Evolutionary conservation across 2,329 filamentous ascomycete species (phyloP), one percentile per base, ranked within the genome.

Genomic region (Corynespora cassiicola): DNA sequence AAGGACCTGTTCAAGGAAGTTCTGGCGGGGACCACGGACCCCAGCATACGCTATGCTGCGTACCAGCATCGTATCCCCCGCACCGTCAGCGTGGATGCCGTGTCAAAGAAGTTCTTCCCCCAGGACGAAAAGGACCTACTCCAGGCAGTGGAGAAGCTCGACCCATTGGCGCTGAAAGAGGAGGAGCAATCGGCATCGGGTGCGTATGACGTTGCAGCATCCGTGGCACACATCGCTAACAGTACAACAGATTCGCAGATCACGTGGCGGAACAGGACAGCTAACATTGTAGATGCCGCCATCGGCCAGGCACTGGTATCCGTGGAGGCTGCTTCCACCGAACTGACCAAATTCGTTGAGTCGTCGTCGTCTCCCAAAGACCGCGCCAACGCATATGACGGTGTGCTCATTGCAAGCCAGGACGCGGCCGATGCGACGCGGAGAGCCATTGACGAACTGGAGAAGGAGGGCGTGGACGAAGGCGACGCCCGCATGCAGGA

Each of bases 361-460:
- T 66, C 71, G 10, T 70, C 71, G 4, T 67, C 71, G 1, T 61
- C 74, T 2, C 37, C 78, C 74, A 34, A 82, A 77, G 88, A 94
- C 44, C 83, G 86, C 58, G 90, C 91, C 8, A 87, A 85, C 7
- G 89, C 89, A 6, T 99, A 97, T 66, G 94, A 99, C 56, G 88
- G 87, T 47, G 85, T 97, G 36, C 82, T 99, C 17, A 89, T 87
- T 52, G 85, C 90, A 15, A 94, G 89, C 52, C 94, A 97, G 69
- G 92, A 99, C 64, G 90, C 89, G 3, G 90, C 92, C 14, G 94
- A 99, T 70, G 90, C 90, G 5, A 94, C 91, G 1, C 95, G 96
- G 69, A 85, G 87, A 55, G 90, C 90, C 8, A 95, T 96, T 43
- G 92, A 97, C 51, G 94, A 97, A 66, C 75, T 96, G 40, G 81